Percentiles rank a stretch among this genome's conserved stretches.
Conservation (phyloP, 2,329 filamentous ascomycete genomes). For the Xylariaceae sp. region DNA sequence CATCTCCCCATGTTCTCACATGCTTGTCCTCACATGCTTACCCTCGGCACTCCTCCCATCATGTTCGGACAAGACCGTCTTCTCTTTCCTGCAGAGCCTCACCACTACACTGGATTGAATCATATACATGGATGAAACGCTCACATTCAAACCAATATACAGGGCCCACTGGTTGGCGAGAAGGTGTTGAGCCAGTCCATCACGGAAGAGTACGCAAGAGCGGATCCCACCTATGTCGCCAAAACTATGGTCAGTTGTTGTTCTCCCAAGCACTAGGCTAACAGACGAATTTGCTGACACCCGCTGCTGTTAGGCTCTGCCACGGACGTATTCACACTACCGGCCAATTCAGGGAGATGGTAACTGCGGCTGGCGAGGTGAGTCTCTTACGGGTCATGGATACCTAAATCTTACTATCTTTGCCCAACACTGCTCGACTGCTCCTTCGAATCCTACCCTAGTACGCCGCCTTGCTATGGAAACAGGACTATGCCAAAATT, state of each 20-base stretch:
- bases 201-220: constrained; percentile 80
- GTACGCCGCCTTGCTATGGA: constrained; percentile 1
- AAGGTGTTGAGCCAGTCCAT: constrained; percentile 74
- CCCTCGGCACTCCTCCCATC: neutral
- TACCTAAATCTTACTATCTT: neutral
- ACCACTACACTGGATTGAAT: constrained; percentile 4
- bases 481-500: constrained; percentile 16
- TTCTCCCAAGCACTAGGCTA: neutral
- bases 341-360: constrained; percentile 87
- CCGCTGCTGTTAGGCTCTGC: constrained; percentile 61
- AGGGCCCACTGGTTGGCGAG: constrained; percentile 81
- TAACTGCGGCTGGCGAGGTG: constrained; percentile 97
- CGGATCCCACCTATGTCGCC: constrained; percentile 75
- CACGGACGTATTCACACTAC: constrained; percentile 80
- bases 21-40: neutral
- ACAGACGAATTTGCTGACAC: constrained; percentile 19
- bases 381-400: constrained; percentile 36
- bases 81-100: constrained; percentile 1
- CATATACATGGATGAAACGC: constrained; percentile 5
- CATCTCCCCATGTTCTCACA: neutral
- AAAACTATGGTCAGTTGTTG: constrained; percentile 72
- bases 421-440: no score
- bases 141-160: constrained; percentile 28
- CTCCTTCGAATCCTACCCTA: neutral
- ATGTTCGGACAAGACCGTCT: neutral